Percentiles rank a stretch among this genome's conserved stretches.
Conservation (phyloP, 2,329 filamentous ascomycete species). For the Tolypocladium inflatum region DNA sequence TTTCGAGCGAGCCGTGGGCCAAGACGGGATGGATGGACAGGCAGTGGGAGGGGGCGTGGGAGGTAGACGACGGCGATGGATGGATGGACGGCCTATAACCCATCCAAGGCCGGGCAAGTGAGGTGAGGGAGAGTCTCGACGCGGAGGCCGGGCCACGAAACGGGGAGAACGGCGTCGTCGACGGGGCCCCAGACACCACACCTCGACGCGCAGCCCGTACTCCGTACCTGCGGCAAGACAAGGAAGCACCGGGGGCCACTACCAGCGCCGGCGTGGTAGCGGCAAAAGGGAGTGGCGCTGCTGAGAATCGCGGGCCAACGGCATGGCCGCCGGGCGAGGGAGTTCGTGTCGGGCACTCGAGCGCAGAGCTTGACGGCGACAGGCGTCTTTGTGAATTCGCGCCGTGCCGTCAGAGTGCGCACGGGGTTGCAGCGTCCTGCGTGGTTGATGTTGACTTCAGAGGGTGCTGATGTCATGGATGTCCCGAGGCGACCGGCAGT, state of each 20-base stretch:
- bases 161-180: background rate
- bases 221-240: slow-evolving; percentile 6
- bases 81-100: background rate
- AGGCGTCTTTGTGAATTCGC: no score
- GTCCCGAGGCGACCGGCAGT: no score
- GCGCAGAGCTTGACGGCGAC: no score
- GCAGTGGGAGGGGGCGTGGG: background rate
- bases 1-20: background rate
- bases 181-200: slow-evolving; percentile 1
- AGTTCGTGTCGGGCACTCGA: no score
- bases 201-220: slow-evolving; percentile 3
- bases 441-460: no score
- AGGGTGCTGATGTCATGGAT: no score
- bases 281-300: background rate
- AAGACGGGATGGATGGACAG: background rate
- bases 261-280: background rate
- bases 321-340: no score
- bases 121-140: background rate
- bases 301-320: no score
- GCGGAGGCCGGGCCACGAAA: background rate
- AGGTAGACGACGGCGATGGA: background rate
- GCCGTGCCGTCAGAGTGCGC: no score
- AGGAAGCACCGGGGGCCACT: no score
- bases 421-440: no score
- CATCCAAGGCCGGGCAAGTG: background rate